Conservation (phyloP, 192 early-diverging fungal species). For the Thamnidium elegans region DNA sequence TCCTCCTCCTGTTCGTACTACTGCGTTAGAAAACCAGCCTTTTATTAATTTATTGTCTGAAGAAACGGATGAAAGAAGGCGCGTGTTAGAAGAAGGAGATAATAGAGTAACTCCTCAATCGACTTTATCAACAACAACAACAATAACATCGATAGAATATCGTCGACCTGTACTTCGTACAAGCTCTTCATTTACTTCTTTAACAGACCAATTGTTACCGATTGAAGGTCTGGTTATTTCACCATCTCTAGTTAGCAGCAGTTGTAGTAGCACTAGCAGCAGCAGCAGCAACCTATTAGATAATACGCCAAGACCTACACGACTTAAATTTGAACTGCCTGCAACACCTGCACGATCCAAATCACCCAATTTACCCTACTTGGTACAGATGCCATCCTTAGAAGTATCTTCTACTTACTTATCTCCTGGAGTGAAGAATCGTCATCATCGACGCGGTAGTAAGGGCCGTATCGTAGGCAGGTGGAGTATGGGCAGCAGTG, state of each 20-base stretch:
- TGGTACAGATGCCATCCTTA: background rate
- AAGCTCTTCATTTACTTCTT: slow-evolving; percentile 20
- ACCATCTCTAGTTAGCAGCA: background rate
- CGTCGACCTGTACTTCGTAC: background rate
- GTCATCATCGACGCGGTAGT: background rate
- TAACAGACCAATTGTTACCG: slow-evolving; percentile 22
- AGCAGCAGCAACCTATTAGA: background rate
- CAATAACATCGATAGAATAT: too few relatives aligned
- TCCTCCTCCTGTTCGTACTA: too few relatives aligned
- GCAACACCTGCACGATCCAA: slow-evolving; percentile 11
- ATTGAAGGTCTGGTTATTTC: slow-evolving; percentile 5
- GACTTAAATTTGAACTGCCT: slow-evolving; percentile 27
- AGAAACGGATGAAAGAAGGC: slow-evolving; percentile 3
- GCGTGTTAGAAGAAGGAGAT: background rate
- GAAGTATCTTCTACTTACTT: background rate
- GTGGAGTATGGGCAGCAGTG: slow-evolving; percentile 8
- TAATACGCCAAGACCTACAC: slow-evolving; percentile 9
- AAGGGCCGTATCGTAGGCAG: background rate
- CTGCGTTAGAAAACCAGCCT: background rate
- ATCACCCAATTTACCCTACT: background rate
- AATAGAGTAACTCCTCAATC: too few relatives aligned
- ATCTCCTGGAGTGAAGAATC: background rate
- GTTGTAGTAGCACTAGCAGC: background rate
- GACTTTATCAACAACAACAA: background rate
- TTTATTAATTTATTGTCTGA: background rate